Evolutionary conservation across 192 early-diverging fungal genomes (phyloP), one percentile per base, ranked within the genome.

Genomic region (Backusella macrospora): DNA sequence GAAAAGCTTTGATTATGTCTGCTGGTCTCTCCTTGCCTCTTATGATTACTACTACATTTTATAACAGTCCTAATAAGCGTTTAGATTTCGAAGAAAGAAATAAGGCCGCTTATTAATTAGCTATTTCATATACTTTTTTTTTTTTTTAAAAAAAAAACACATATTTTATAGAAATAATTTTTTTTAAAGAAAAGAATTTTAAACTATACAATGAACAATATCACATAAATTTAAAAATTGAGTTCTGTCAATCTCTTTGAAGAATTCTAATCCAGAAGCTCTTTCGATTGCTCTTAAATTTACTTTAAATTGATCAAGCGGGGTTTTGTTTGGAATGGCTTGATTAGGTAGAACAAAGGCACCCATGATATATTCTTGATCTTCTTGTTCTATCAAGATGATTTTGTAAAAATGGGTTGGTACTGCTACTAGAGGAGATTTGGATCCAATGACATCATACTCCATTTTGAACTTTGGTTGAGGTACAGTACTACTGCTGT

Each of bases 321-420:
- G 89, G 0, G 83, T 84, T 9, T 80, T 63, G 72, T 83, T 76
- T n/a, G 85, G 81, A 52, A 96, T 93, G 6, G 73, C 74, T 69
- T 86, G 76, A 83, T 98, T 98, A 0, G 95, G 95, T 47, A 98
- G 63, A 3, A 96, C 89, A 82, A 98, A 98, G 0, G 86, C 88
- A 29, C 84, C 92, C 0, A 89, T 48, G 10, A 84, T 77, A 65
- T 85, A 85, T 8, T 70, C 39, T n/a, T 39, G 42, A 23, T 84
- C 83, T 40, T 42, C 48, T 80, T 78, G 26, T 14, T 29, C 45
- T 3, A 63, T 23, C 15, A 80, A 63, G 4, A 80, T 14, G 0
- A 80, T 38, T 70, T 90, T 90, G 76, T 75, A 90, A 71, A 90
- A 90, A 71, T 90, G 89, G 10, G 89, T 89, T 15, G 89, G 89